Evolutionary conservation across 352 stramenopile genomes (phyloP).

Genomic region (Phytopythium boreale): DNA sequence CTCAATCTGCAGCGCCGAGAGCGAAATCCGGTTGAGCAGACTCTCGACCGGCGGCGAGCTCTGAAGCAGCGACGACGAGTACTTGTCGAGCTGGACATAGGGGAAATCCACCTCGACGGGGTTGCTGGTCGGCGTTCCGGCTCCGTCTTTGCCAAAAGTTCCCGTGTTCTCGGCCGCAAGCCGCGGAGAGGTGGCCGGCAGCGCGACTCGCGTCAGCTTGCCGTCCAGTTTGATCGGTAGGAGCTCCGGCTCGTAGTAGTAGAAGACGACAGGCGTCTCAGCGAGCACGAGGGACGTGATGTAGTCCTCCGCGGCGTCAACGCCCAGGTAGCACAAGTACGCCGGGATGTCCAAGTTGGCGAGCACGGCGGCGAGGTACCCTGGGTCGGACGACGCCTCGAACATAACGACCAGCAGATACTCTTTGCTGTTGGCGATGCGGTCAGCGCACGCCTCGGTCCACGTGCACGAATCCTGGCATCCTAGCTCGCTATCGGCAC

Average conservation of each 20-base stretch:
- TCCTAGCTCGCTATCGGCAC: conserved; percentile 26
- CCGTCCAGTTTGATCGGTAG: conserved; percentile 27
- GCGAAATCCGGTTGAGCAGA: conserved; percentile 17
- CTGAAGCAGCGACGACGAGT: conserved; percentile 13
- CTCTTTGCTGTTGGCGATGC: conserved; percentile 22
- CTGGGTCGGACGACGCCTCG: conserved; percentile 24
- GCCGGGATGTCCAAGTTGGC: conserved; percentile 37
- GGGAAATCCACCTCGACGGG: conserved; percentile 41
- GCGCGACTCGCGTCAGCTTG: conserved; percentile 30
- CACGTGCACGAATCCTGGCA: conserved; percentile 43
- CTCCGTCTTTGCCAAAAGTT: conserved; percentile 46
- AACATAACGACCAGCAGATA: conserved; percentile 50
- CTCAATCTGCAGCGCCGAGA: conserved; percentile 18
- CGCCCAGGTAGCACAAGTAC: conserved; percentile 43
- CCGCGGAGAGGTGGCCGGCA: conserved; percentile 30
- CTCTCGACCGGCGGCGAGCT: conserved; percentile 7
- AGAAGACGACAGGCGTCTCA: conserved; percentile 35
- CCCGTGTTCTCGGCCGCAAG: conserved; percentile 18
- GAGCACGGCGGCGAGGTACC: conserved; percentile 37
- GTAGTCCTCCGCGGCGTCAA: conserved; percentile 16
- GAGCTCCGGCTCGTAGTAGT: conserved; percentile 46
- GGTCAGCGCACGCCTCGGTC: conserved; percentile 32
- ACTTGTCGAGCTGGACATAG: conserved; percentile 30
- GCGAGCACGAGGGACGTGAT: conserved; percentile 23
- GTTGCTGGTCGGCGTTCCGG: conserved; percentile 39